Percentiles rank a stretch among this genome's conserved stretches.
These are phyloP conservation scores for Draba incana DNA, from an alignment of 345 rosid species.

Conservation along the genomic window DNA sequence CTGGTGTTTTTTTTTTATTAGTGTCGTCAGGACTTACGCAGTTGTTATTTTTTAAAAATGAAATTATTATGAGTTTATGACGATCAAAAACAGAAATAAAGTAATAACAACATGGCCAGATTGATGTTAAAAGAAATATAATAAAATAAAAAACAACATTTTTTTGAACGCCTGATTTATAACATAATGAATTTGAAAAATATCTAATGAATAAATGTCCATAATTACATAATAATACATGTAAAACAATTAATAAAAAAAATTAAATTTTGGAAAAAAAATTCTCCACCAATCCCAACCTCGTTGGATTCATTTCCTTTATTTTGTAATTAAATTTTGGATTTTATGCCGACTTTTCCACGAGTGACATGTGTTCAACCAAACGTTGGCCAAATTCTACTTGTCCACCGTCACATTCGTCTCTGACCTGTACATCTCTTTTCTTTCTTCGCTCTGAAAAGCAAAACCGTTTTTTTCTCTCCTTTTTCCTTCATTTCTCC, in stretches of 20 bases:
- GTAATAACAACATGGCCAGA: too few relatives aligned
- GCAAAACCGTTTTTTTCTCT: neutral
- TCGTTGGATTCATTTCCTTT: slow-evolving; percentile 4
- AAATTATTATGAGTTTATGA: too few relatives aligned
- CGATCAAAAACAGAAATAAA: neutral
- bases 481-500: slow-evolving; percentile 30
- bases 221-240: too few relatives aligned
- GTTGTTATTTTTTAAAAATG: too few relatives aligned
- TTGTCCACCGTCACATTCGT: slow-evolving; percentile 37
- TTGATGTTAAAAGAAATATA: too few relatives aligned
- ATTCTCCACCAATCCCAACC: slow-evolving; percentile 30
- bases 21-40: slow-evolving; percentile 20
- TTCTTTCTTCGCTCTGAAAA: neutral
- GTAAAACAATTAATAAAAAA: too few relatives aligned
- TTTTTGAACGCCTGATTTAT: too few relatives aligned
- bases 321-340: neutral
- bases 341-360: neutral
- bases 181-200: too few relatives aligned
- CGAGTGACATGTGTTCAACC: slow-evolving; percentile 27
- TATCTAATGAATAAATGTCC: too few relatives aligned
- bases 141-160: too few relatives aligned
- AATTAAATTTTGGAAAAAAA: neutral
- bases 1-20: neutral
- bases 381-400: slow-evolving; percentile 22
- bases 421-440: neutral